Evolutionary conservation across 2,329 filamentous ascomycete species (phyloP).

Genomic region (Epichloe scottii): DNA sequence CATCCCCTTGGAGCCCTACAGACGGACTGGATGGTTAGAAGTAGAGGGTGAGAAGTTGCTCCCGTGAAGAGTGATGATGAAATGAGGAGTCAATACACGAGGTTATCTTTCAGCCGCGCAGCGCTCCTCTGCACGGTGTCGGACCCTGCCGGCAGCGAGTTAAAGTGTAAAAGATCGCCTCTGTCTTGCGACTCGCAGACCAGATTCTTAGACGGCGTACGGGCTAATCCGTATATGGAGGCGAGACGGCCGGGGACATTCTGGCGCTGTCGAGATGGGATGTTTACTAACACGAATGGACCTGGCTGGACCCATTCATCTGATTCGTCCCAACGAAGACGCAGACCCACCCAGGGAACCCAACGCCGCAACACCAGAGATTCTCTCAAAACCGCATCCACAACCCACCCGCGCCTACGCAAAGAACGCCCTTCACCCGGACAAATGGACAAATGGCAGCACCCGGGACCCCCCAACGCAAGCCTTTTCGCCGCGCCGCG

Average conservation of each 20-base stretch:
- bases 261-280: too few species aligned
- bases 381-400: neutral
- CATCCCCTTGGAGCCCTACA: conserved; percentile 1
- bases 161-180: too few species aligned
- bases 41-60: conserved; percentile 25
- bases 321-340: neutral
- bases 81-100: neutral
- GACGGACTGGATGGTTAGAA: conserved; percentile 3
- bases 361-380: neutral
- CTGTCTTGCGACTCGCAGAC: too few species aligned
- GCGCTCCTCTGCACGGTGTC: too few species aligned
- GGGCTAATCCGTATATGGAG: too few species aligned
- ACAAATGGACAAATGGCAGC: neutral
- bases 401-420: too few species aligned
- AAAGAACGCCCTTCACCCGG: too few species aligned
- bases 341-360: neutral
- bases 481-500: conserved; percentile 50
- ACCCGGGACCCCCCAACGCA: conserved; percentile 7
- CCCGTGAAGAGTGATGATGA: conserved; percentile 22
- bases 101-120: neutral
- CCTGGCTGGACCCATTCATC: too few species aligned
- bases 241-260: too few species aligned
- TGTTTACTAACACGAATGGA: too few species aligned
- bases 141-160: too few species aligned
- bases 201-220: too few species aligned